Conservation (phyloP, 73 alveolate genomes). For the Tetrahymena borealis region DNA sequence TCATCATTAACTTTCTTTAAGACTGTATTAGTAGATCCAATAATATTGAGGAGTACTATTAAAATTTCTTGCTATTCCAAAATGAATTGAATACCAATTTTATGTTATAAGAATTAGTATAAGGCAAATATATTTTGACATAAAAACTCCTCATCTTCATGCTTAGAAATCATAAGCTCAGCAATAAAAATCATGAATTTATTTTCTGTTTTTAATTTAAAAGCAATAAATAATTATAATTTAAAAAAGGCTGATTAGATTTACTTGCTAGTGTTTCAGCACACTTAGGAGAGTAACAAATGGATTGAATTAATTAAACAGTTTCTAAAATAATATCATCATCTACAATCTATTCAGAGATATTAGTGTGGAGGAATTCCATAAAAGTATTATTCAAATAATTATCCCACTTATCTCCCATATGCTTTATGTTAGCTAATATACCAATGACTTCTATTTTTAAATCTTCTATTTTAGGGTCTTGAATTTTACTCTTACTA, state of each 20-base stretch:
- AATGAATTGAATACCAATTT: constrained; percentile 41
- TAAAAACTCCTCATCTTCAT: constrained; percentile 88
- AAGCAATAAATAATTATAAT: constrained; percentile 29
- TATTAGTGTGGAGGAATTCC: constrained; percentile 66
- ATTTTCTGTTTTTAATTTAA: constrained; percentile 10
- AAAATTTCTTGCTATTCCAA: constrained; percentile 40
- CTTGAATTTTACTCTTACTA: neutral
- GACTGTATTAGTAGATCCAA: constrained; percentile 70
- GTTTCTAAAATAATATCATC: constrained; percentile 79
- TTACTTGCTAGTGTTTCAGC: constrained; percentile 52
- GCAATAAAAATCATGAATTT: constrained; percentile 53
- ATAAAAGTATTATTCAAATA: constrained; percentile 48
- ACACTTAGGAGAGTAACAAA: constrained; percentile 17
- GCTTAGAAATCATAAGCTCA: constrained; percentile 63
- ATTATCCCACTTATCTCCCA: constrained; percentile 66
- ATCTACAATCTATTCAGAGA: constrained; percentile 70
- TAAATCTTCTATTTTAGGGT: constrained; percentile 56
- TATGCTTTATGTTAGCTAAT: constrained; percentile 48
- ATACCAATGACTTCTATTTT: constrained; percentile 73
- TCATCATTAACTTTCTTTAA: constrained; percentile 61
- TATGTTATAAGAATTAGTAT: constrained; percentile 58
- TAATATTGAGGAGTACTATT: constrained; percentile 47
- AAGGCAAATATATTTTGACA: constrained; percentile 60
- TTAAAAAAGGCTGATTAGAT: neutral
- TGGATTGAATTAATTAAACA: constrained; percentile 63